Percentiles rank a stretch among this genome's conserved stretches.
Evolutionary conservation across 1,284 basidiomycete species (phyloP).

Genomic region (Stygiomarasmius scandens): DNA sequence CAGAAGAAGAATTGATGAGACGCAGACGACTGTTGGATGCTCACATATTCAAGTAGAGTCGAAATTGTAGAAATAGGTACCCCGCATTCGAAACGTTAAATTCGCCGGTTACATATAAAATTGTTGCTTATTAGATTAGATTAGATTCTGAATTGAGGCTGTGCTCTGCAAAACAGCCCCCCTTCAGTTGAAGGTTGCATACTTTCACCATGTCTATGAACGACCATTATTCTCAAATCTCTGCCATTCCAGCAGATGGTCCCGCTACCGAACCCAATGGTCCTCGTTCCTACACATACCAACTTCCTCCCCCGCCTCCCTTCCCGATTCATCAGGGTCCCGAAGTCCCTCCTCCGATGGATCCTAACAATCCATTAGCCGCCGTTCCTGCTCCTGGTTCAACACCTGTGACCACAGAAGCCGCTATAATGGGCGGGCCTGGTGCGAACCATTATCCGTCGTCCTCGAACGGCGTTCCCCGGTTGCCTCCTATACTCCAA

Average conservation of each 20-base stretch:
- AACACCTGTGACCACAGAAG: conserved; percentile 24
- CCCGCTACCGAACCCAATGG: conserved; percentile 47
- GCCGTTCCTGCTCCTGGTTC: conserved; percentile 30
- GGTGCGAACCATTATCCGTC: conserved; percentile 58
- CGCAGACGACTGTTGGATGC: conserved; percentile 71
- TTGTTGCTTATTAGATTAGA: too few relatives aligned
- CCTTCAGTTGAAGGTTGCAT: not conserved
- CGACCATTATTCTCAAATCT: conserved; percentile 19
- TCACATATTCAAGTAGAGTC: conserved; percentile 49
- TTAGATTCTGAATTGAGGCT: too few relatives aligned
- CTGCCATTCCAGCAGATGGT: conserved; percentile 45
- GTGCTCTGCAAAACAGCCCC: not conserved
- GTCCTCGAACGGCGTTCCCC: conserved; percentile 54
- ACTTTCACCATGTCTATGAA: not conserved
- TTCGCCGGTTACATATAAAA: too few relatives aligned
- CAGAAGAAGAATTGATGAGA: conserved; percentile 80
- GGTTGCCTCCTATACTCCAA: conserved; percentile 80
- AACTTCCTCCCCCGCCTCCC: conserved; percentile 31
- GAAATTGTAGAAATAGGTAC: not conserved
- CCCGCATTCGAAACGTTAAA: not conserved
- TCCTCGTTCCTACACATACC: conserved; percentile 40
- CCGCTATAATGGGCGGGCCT: conserved; percentile 30
- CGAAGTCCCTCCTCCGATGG: conserved; percentile 31
- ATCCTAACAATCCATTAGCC: conserved; percentile 14
- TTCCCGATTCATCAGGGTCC: conserved; percentile 30